A percentile compares a stretch with the other conserved stretches of the same genome.
These are phyloP conservation scores for Thozetella sp. DNA, from an alignment of 495 filamentous ascomycete genomes.

Conservation along the genomic window DNA sequence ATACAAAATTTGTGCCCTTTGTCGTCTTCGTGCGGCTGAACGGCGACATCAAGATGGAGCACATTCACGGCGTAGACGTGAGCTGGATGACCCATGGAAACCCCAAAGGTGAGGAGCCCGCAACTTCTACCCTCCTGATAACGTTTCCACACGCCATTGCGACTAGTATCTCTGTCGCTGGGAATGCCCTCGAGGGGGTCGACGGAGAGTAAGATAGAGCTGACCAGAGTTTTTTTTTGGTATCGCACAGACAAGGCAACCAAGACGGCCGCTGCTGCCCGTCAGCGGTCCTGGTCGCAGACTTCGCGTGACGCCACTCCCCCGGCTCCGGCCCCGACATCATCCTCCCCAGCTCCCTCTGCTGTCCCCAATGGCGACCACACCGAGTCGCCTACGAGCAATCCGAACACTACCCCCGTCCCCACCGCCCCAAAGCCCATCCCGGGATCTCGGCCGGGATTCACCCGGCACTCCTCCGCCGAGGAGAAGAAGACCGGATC, in stretches of 20 bases:
- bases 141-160: not conserved
- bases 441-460: slow-evolving; percentile 20
- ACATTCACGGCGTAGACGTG: slow-evolving; percentile 66
- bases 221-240: not conserved
- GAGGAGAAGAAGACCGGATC: slow-evolving; percentile 33
- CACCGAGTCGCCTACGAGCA: slow-evolving; percentile 4
- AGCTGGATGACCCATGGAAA: slow-evolving; percentile 63
- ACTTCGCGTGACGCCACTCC: slow-evolving; percentile 12
- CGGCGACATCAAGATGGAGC: slow-evolving; percentile 53
- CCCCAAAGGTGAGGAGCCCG: slow-evolving; percentile 41
- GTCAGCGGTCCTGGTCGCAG: slow-evolving; percentile 21
- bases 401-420: not conserved
- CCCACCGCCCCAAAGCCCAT: slow-evolving; percentile 32
- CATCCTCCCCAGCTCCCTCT: slow-evolving; percentile 6
- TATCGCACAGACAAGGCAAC: slow-evolving; percentile 18
- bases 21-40: slow-evolving; percentile 2
- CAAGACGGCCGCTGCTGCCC: slow-evolving; percentile 11
- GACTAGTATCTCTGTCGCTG: not conserved
- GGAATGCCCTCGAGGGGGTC: not conserved
- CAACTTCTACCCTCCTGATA: not conserved
- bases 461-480: slow-evolving; percentile 25
- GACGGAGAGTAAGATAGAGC: not conserved
- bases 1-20: not conserved
- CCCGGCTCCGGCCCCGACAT: slow-evolving; percentile 4
- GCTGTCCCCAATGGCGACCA: slow-evolving; percentile 9